These are phyloP conservation scores for Aspergillus versicolor DNA, from an alignment of 2,329 filamentous ascomycete genomes.

Conservation along the genomic window DNA sequence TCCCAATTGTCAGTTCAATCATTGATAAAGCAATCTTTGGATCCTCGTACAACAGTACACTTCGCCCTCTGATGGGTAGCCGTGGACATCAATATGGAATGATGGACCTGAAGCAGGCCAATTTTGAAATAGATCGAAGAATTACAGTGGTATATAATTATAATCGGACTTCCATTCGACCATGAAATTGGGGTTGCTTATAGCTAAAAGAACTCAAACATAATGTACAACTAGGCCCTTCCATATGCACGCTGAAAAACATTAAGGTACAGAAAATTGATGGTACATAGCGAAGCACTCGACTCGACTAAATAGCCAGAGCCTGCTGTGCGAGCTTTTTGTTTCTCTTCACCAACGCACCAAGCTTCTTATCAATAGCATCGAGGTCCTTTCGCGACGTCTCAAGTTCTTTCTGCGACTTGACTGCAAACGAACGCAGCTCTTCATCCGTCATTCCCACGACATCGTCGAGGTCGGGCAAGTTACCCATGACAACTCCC, in stretches of 20 bases:
- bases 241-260: background rate
- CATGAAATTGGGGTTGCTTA: no score
- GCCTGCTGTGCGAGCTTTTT: slow-evolving; percentile 45
- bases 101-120: no score
- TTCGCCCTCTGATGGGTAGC: no score
- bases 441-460: slow-evolving; percentile 44
- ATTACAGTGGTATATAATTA: background rate
- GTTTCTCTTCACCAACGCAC: slow-evolving; percentile 42
- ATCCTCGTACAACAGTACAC: no score
- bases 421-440: slow-evolving; percentile 38
- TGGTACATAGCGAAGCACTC: background rate
- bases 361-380: slow-evolving; percentile 44
- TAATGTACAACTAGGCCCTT: background rate
- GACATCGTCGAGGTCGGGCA: slow-evolving; percentile 40
- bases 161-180: background rate
- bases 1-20: no score
- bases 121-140: background rate
- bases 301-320: slow-evolving; percentile 22
- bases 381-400: slow-evolving; percentile 67
- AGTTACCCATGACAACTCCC: slow-evolving; percentile 30
- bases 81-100: no score
- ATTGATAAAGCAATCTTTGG: no score
- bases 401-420: slow-evolving; percentile 65
- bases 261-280: background rate
- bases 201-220: background rate